Conservation (phyloP, 495 filamentous ascomycete species). For the Usnea hakonensis region DNA sequence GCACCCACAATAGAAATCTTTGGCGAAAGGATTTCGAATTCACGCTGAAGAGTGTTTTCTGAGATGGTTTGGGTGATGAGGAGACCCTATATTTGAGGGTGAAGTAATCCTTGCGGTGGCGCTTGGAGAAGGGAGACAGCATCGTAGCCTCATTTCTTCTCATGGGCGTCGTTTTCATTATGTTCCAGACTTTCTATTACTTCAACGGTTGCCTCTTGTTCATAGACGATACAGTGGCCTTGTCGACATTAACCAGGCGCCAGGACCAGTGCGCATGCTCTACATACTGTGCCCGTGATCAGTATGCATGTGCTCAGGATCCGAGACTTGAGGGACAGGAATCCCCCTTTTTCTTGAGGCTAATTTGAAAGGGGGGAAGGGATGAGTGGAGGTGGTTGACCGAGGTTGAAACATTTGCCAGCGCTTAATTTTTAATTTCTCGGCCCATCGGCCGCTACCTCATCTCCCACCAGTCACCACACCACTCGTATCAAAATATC, state of each 20-base stretch:
- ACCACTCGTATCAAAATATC: too few species aligned
- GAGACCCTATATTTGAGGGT: conserved; percentile 74
- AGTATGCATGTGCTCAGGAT: not conserved
- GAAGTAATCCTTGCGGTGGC: too few species aligned
- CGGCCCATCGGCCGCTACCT: not conserved
- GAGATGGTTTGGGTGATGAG: conserved; percentile 71
- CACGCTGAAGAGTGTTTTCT: conserved; percentile 75
- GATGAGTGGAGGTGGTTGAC: not conserved
- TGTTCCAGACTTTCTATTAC: not conserved
- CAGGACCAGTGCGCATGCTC: not conserved
- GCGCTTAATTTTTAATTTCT: not conserved
- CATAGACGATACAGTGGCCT: too few species aligned
- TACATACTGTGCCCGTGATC: not conserved
- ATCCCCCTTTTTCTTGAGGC: not conserved
- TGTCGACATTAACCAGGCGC: not conserved
- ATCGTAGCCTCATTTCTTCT: not conserved
- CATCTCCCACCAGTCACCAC: not conserved
- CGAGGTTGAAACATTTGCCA: not conserved
- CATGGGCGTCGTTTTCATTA: not conserved
- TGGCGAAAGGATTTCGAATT: conserved; percentile 71
- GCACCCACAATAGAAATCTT: conserved; percentile 67
- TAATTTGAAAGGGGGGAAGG: not conserved
- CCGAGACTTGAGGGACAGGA: not conserved
- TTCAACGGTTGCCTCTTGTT: too few species aligned
- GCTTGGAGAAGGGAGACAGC: too few species aligned